A percentile compares a stretch with the other conserved stretches of the same genome.
Evolutionary conservation across 768 basidiomycete genomes (phyloP).

Genomic region (Termitomyces sp.): DNA sequence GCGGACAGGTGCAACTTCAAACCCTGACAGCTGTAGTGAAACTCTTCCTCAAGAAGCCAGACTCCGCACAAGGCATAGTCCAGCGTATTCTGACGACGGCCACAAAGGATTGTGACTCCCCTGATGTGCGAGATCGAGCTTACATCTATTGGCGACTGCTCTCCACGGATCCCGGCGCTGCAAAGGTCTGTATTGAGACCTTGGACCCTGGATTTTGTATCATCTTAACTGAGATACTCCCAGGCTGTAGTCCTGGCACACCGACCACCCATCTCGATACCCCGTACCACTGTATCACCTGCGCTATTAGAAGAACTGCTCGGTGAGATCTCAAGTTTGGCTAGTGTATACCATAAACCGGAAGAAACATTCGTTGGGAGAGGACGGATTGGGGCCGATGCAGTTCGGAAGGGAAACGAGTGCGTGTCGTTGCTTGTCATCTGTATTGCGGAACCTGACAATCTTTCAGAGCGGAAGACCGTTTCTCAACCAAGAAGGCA

Average conservation of each 20-base stretch:
- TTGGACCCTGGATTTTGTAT: not conserved
- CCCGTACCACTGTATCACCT: conserved; percentile 84
- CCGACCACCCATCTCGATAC: conserved; percentile 90
- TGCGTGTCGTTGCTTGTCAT: conserved; percentile 26
- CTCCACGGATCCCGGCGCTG: conserved; percentile 91
- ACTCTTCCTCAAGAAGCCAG: conserved; percentile 92
- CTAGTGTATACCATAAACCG: conserved; percentile 97
- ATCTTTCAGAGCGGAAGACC: conserved; percentile 54
- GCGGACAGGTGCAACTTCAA: conserved; percentile 59
- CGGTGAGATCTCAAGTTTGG: conserved; percentile 81
- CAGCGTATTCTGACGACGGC: conserved; percentile 91
- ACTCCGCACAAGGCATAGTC: conserved; percentile 86
- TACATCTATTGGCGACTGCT: conserved; percentile 98
- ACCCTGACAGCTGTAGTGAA: conserved; percentile 95
- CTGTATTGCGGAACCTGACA: not conserved
- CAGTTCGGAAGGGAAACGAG: conserved; percentile 61
- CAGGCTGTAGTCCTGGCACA: conserved; percentile 82
- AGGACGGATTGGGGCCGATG: conserved; percentile 81
- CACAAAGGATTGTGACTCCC: conserved; percentile 95
- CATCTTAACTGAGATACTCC: conserved; percentile 3
- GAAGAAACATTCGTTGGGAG: conserved; percentile 92
- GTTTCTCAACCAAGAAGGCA: conserved; percentile 70
- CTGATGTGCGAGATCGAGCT: conserved; percentile 93
- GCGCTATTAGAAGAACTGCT: conserved; percentile 88
- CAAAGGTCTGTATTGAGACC: conserved; percentile 56